A percentile compares a stretch with the other conserved stretches of the same genome.
phyloP scores from a whole-genome alignment of 2,329 filamentous ascomycete genomes.

The Zasmidium angulare region DNA sequence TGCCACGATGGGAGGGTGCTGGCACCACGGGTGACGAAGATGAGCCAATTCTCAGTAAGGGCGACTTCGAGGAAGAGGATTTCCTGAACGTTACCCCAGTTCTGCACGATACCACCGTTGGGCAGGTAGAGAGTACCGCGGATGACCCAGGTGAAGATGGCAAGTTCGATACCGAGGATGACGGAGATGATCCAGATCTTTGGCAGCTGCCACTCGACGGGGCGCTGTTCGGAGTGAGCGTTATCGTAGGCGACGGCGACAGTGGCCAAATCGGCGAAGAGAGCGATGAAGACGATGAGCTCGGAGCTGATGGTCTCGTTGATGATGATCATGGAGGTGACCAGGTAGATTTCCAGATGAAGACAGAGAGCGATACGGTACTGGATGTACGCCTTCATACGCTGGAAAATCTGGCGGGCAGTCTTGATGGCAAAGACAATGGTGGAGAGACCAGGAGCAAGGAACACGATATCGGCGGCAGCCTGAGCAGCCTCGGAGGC shows the following conservation, averaged over 20 bases:
- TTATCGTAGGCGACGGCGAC: constrained; percentile 79
- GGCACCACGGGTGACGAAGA: constrained; percentile 59
- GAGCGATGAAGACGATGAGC: constrained; percentile 74
- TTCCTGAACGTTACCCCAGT: constrained; percentile 72
- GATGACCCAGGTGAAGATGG: constrained; percentile 70
- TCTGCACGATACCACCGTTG: constrained; percentile 71
- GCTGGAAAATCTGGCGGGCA: constrained; percentile 73
- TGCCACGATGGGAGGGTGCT: constrained; percentile 75
- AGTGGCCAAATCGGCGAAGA: constrained; percentile 77
- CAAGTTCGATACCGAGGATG: constrained; percentile 66
- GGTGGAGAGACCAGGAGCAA: constrained; percentile 69
- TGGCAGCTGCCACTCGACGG: constrained; percentile 77
- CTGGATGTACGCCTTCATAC: constrained; percentile 76
- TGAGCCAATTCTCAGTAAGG: constrained; percentile 56
- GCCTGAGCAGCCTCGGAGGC: constrained; percentile 71
- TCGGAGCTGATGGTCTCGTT: constrained; percentile 72
- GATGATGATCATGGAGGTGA: constrained; percentile 76
- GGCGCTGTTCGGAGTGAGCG: constrained; percentile 71
- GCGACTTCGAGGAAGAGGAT: constrained; percentile 58
- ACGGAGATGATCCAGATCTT: constrained; percentile 79
- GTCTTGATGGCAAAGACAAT: constrained; percentile 74
- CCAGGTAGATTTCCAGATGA: constrained; percentile 73
- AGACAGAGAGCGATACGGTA: constrained; percentile 75
- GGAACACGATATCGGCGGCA: constrained; percentile 72
- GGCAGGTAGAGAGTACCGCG: constrained; percentile 68